Evolutionary conservation across 2,329 filamentous ascomycete species (phyloP).

Genomic region (Neonectria hederae): DNA sequence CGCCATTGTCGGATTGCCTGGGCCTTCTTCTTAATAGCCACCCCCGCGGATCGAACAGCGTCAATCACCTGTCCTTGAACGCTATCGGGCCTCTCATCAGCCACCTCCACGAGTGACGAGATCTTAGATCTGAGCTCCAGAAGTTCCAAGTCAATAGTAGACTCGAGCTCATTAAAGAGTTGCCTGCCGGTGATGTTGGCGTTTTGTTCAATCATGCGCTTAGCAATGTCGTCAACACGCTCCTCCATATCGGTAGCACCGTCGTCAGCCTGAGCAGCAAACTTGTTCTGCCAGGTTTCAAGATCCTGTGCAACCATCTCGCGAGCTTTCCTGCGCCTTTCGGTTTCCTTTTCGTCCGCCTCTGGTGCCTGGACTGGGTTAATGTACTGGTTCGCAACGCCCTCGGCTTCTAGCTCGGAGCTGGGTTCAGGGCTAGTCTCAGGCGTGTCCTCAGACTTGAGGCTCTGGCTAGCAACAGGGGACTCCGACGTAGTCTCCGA

Average conservation of each 20-base stretch:
- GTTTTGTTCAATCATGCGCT: slow-evolving; percentile 68
- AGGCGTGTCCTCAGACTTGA: slow-evolving; percentile 16
- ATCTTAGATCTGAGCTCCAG: slow-evolving; percentile 74
- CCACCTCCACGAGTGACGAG: slow-evolving; percentile 66
- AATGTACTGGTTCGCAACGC: slow-evolving; percentile 39
- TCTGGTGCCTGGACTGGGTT: slow-evolving; percentile 56
- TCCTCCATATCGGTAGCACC: slow-evolving; percentile 78
- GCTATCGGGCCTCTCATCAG: slow-evolving; percentile 54
- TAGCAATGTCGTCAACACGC: slow-evolving; percentile 67
- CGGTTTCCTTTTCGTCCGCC: slow-evolving; percentile 58
- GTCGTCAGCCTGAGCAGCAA: slow-evolving; percentile 84
- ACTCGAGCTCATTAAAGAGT: slow-evolving; percentile 74
- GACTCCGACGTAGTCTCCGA: slow-evolving; percentile 47
- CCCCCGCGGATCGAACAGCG: slow-evolving; percentile 72
- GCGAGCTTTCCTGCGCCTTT: slow-evolving; percentile 66
- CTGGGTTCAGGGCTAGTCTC: background rate
- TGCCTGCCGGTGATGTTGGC: slow-evolving; percentile 72
- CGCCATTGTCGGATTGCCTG: slow-evolving; percentile 83
- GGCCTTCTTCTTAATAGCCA: slow-evolving; percentile 79
- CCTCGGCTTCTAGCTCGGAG: slow-evolving; percentile 41
- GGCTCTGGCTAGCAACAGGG: slow-evolving; percentile 23
- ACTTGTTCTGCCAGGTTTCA: slow-evolving; percentile 86
- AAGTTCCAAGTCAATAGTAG: slow-evolving; percentile 71
- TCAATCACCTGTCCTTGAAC: slow-evolving; percentile 55
- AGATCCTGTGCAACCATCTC: slow-evolving; percentile 82